Evolutionary conservation across 768 basidiomycete genomes (phyloP).

Genomic region (Coprinellus micaceus): DNA sequence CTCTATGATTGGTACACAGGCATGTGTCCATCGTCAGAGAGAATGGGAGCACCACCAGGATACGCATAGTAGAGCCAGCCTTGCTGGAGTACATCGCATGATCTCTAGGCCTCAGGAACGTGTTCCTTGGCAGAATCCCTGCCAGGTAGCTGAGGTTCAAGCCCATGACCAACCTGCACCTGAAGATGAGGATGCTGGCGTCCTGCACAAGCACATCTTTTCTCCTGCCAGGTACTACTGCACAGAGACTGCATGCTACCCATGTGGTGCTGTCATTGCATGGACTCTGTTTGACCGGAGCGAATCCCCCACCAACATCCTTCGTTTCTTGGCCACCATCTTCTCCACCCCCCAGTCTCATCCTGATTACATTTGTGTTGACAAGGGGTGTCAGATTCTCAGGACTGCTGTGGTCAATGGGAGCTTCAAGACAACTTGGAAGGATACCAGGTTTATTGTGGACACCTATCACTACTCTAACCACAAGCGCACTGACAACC

Average conservation of each 20-base stretch:
- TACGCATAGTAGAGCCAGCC: neutral
- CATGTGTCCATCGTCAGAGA: neutral
- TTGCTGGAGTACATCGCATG: neutral
- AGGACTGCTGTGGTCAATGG: too few relatives aligned
- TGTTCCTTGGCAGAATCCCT: neutral
- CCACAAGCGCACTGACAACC: neutral
- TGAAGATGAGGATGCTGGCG: slow-evolving; percentile 12
- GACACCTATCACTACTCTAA: neutral
- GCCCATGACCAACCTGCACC: neutral
- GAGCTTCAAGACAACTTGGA: neutral
- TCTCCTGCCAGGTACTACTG: neutral
- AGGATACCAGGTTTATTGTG: neutral
- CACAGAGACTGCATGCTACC: neutral
- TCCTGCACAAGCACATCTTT: slow-evolving; percentile 2
- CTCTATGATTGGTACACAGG: neutral
- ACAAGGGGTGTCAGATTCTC: slow-evolving; percentile 11
- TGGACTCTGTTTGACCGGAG: slow-evolving; percentile 8
- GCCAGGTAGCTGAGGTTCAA: neutral
- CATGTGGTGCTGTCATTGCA: slow-evolving; percentile 1
- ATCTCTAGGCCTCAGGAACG: neutral
- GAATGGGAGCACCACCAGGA: neutral
- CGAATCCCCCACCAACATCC: too few relatives aligned
- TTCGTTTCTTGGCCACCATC: slow-evolving; percentile 13
- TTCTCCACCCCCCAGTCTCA: slow-evolving; percentile 5
- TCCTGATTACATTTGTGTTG: slow-evolving; percentile 13